Conservation (phyloP, 2,329 filamentous ascomycete species). For the Ophiostoma tasmaniense region DNA sequence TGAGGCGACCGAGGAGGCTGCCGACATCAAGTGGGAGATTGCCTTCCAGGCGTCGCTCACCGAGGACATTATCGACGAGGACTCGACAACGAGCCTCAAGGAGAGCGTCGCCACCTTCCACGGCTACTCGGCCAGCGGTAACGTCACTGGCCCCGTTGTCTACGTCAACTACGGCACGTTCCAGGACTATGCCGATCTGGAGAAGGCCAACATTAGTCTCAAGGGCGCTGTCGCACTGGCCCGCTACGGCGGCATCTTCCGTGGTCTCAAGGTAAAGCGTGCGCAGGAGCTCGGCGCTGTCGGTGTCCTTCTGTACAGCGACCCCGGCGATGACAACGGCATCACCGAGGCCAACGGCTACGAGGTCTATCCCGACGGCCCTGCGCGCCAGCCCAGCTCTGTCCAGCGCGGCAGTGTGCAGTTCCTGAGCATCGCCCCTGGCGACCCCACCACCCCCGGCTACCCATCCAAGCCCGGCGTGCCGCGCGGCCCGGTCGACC, state of each 20-base stretch:
- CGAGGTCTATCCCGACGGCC: conserved; percentile 72
- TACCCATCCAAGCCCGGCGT: conserved; percentile 89
- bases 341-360: conserved; percentile 75
- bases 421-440: conserved; percentile 61
- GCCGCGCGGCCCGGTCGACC: conserved; percentile 61
- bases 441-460: conserved; percentile 84
- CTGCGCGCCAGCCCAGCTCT: conserved; percentile 77
- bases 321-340: conserved; percentile 81
- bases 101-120: conserved; percentile 84
- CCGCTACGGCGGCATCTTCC: conserved; percentile 79
- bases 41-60: conserved; percentile 72
- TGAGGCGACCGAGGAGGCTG: neutral
- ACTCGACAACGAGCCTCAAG: conserved; percentile 63
- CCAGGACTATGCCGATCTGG: conserved; percentile 73
- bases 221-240: conserved; percentile 79
- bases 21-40: conserved; percentile 43
- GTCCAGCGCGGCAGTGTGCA: conserved; percentile 84
- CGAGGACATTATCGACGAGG: conserved; percentile 77
- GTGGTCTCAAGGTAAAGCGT: conserved; percentile 85
- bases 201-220: conserved; percentile 64
- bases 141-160: conserved; percentile 79
- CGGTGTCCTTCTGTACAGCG: conserved; percentile 74
- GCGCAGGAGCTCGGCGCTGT: conserved; percentile 86
- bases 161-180: conserved; percentile 90
- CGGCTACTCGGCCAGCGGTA: conserved; percentile 85